Evolutionary conservation across 768 basidiomycete species (phyloP), one percentile per base, ranked within the genome.

Genomic region (Xerocomus brunneocitrinus): DNA sequence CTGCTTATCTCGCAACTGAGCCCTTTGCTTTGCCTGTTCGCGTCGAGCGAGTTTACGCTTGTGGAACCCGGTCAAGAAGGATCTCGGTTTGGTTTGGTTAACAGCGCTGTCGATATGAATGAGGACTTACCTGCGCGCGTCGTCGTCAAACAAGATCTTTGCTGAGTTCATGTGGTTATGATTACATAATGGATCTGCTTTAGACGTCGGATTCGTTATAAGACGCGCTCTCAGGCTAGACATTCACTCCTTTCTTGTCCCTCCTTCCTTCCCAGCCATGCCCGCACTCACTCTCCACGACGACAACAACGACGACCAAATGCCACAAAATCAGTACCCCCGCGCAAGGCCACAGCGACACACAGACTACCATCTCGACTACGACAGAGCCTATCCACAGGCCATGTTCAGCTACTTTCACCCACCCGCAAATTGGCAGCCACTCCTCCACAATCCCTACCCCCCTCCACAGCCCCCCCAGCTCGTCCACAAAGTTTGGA

Each of bases 51-150:
- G 71, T 71, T 95, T 97, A 61, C 94, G 83, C 71, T 95, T 95
- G 68, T 89, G 87, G 68, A 97, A 97, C 27, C 94, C 94, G 16
- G 92, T 95, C 66, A 97, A 73, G 71, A 89, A 97, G 54, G 95
- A 87, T 65, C 93, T 95, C 62, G 32, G 32, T 25, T 9, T 38
- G 42, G 47, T 57, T 38, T 43, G 45, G 13, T 51, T 55, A 53
- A 62, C 49, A 58, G 61, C 55, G 49, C 57, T 27, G 55, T 44
- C 52, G 25, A 57, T 43, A 69, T 25, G 4, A 36, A 22, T 3
- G 24, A 13, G 5, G 27, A 19, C 74, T 36, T 48, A 89, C 92
- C 82, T 81, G 61, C 93, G 77, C 1, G 90, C 90, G 35, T 82
- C 79, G 39, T 97, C 93, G 65, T 97, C 91, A 63, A 97, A 97